Base-by-base conservation (phyloP, 2,329 filamentous ascomycete genomes). In the Ambrosiella xylebori region DNA sequence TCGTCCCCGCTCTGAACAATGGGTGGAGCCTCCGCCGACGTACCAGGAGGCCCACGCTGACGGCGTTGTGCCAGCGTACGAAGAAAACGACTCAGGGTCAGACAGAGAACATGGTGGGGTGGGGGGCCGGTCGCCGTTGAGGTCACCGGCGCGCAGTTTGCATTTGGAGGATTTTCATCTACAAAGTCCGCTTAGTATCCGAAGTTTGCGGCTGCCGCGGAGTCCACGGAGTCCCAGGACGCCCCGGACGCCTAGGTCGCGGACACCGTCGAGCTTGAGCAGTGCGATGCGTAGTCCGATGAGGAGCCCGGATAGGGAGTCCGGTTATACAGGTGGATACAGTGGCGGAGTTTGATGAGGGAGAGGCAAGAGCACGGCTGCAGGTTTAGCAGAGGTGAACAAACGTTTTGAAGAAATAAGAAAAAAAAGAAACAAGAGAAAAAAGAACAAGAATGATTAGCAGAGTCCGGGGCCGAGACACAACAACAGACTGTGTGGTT, bases 11-110 rank as follows among this genome's bases (percentile, higher is more conserved):
- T 41, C 40, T 9, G 58, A 60, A 49, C 54, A 57, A 53, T 60
- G 58, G 58, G 55, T 60, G 36, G 58, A 60, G 36, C 58, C 58
- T 11, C 58, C 58, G 35, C 58, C 58, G 17, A 60, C 58, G 2
- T 60, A 60, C 19, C 58, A 60, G 19, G 58, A 60, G 51, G 58
- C 58, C 35, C 58, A 60, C n/a, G 58, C 58, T 9, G 58, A 60
- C 6, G 58, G 58, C 17, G 45, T 59, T 47, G 58, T 60, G 7
- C 58, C 58, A 12, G 55, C 58, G 9, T 60, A 60, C 15, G 58
- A 60, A 49, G 55, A 50, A 35, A 49, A 60, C 9, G 57, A 59
- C 11, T 56, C 44, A 7, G 57, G 57, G n/a, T 55, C 51, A 13
- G 52, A 56, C 41, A 52, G 51, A 45, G 57, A 56, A 35, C 19